These are phyloP conservation scores for Syzygium aromaticum DNA, from an alignment of 345 rosid genomes.

Conservation along the genomic window DNA sequence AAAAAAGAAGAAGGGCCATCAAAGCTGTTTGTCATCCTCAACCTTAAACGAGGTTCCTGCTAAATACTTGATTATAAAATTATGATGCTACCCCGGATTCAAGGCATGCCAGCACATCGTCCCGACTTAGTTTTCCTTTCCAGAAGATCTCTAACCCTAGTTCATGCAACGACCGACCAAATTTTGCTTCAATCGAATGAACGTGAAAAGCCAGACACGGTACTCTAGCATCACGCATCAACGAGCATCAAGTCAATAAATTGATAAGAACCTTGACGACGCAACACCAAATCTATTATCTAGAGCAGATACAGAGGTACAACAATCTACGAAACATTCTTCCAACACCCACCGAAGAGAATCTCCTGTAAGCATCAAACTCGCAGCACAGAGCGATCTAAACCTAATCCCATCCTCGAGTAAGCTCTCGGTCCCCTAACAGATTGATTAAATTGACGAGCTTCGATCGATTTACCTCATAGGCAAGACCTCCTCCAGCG, in stretches of 20 bases:
- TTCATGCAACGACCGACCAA: not conserved
- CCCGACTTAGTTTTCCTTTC: not conserved
- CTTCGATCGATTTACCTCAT: constrained; percentile 26
- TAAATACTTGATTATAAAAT: not conserved
- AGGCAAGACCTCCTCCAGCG: constrained; percentile 57
- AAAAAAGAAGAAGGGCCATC: not conserved
- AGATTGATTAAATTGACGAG: not conserved
- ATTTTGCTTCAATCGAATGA: not conserved
- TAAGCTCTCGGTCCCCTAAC: not conserved
- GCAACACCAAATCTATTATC: not conserved
- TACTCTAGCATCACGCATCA: not conserved
- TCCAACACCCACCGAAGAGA: not conserved
- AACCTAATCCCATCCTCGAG: not conserved
- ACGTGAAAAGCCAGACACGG: not conserved
- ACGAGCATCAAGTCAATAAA: not conserved
- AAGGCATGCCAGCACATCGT: not conserved
- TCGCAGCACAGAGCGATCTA: not conserved
- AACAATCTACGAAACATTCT: not conserved
- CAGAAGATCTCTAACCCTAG: not conserved
- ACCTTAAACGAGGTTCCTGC: not conserved
- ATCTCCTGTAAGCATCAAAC: not conserved
- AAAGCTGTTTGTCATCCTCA: not conserved
- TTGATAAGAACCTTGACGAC: not conserved
- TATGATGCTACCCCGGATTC: not conserved
- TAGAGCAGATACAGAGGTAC: not conserved